phyloP scores from a whole-genome alignment of 192 early-diverging fungal genomes.

The Physocladia obscura region DNA sequence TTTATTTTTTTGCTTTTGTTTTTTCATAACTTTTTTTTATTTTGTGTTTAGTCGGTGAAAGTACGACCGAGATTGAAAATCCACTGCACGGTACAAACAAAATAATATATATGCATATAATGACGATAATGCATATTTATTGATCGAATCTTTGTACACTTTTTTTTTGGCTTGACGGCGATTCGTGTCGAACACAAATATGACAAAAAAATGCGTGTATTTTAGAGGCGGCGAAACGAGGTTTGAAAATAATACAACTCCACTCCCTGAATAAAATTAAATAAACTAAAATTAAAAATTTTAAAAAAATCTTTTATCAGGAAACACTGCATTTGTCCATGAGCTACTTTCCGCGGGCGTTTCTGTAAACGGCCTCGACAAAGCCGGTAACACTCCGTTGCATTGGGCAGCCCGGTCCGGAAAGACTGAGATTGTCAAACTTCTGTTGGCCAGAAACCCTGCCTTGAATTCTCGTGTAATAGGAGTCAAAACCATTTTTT shows the following conservation, averaged over 20 bases:
- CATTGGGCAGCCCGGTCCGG: slow-evolving; percentile 57
- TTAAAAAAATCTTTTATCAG: slow-evolving; percentile 8
- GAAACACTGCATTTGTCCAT: slow-evolving; percentile 43
- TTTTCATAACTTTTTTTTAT: not conserved
- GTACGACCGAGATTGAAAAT: slow-evolving; percentile 51
- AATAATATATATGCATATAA: too few relatives aligned
- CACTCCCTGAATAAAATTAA: not conserved
- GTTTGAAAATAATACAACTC: not conserved
- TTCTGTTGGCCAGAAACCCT: slow-evolving; percentile 39
- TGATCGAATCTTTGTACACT: too few relatives aligned
- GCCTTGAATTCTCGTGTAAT: slow-evolving; percentile 47
- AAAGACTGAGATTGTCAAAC: slow-evolving; percentile 43
- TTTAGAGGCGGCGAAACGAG: slow-evolving; percentile 46
- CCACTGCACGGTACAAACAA: slow-evolving; percentile 49
- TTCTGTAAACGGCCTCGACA: slow-evolving; percentile 53
- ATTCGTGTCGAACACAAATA: too few relatives aligned
- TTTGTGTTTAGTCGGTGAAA: slow-evolving; percentile 46
- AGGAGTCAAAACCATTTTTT: too few relatives aligned
- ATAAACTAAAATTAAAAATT: not conserved
- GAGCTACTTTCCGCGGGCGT: slow-evolving; percentile 52
- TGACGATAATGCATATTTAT: too few relatives aligned
- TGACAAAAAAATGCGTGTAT: not conserved
- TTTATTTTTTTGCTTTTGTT: not conserved
- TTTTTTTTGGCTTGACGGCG: too few relatives aligned
- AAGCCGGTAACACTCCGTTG: slow-evolving; percentile 53